A percentile compares a stretch with the other conserved stretches of the same genome.
Conservation (phyloP, 2,329 filamentous ascomycete species). For the Pseudocercospora crystallina region DNA sequence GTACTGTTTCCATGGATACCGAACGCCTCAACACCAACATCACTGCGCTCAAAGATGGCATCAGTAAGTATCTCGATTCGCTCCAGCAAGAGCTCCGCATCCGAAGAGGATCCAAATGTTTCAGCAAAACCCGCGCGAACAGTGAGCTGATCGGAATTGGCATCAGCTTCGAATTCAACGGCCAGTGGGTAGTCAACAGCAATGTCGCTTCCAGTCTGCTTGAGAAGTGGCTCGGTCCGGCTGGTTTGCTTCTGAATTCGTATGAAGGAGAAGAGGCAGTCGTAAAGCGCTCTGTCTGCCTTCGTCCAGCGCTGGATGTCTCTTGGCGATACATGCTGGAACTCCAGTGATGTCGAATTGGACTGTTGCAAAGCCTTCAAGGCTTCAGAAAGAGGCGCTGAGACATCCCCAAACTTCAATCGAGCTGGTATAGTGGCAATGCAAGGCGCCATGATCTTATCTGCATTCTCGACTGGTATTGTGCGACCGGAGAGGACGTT, state of each 20-base stretch:
- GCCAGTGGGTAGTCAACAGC: conserved; percentile 18
- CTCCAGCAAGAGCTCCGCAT: conserved; percentile 10
- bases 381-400: not conserved
- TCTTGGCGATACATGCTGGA: conserved; percentile 15
- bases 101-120: not conserved
- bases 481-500: conserved; percentile 18
- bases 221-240: not conserved
- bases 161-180: conserved; percentile 14
- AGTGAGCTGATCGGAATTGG: conserved; percentile 7
- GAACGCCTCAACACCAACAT: conserved; percentile 1
- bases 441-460: conserved; percentile 20
- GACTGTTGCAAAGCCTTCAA: conserved; percentile 7
- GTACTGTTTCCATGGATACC: not conserved
- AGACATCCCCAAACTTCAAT: conserved; percentile 5
- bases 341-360: conserved; percentile 13
- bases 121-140: conserved; percentile 12
- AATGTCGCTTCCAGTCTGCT: conserved; percentile 8
- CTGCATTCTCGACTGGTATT: conserved; percentile 9
- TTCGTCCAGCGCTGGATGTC: conserved; percentile 14
- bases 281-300: conserved; percentile 17
- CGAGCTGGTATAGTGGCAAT: conserved; percentile 17
- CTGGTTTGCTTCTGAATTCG: not conserved
- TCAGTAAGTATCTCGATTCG: conserved; percentile 14
- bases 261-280: conserved; percentile 17
- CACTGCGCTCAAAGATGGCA: conserved; percentile 6